These are phyloP conservation scores for Fusarium floridanum DNA, from an alignment of 2,329 filamentous ascomycete genomes.

Conservation along the genomic window DNA sequence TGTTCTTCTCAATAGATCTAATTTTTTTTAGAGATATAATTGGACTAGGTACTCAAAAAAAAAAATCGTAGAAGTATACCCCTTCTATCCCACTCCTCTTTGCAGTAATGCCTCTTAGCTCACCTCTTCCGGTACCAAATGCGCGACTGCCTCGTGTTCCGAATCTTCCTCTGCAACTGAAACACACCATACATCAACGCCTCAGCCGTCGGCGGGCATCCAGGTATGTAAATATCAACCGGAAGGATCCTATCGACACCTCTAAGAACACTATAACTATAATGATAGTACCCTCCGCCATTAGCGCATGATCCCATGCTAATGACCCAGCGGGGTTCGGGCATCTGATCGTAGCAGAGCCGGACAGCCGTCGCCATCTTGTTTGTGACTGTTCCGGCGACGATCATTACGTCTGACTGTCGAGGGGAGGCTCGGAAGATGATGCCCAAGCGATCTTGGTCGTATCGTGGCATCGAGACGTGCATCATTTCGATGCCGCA, in stretches of 20 bases:
- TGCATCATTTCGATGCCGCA: conserved; percentile 76
- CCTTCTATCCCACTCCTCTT: not conserved
- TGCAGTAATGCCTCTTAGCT: not conserved
- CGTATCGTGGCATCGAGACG: conserved; percentile 71
- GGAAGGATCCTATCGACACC: conserved; percentile 76
- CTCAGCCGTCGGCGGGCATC: conserved; percentile 67
- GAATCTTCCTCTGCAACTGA: conserved; percentile 78
- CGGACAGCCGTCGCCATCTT: conserved; percentile 76
- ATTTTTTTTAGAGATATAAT: no score
- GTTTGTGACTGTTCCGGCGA: conserved; percentile 75
- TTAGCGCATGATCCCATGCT: conserved; percentile 80
- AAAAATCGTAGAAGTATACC: no score
- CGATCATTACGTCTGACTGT: conserved; percentile 75
- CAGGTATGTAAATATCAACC: conserved; percentile 77
- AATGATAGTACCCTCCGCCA: conserved; percentile 80
- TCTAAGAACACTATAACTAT: conserved; percentile 75
- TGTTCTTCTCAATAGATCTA: no score
- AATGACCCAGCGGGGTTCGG: conserved; percentile 73
- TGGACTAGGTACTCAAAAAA: no score
- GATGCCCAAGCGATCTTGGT: conserved; percentile 73
- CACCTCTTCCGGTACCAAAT: conserved; percentile 66
- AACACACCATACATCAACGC: conserved; percentile 70
- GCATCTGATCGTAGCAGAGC: conserved; percentile 77
- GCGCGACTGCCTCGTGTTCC: conserved; percentile 60
- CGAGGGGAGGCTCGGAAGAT: conserved; percentile 76